Conservation (phyloP, 1,139 yeast genomes). For the Protomyces gravidus region DNA sequence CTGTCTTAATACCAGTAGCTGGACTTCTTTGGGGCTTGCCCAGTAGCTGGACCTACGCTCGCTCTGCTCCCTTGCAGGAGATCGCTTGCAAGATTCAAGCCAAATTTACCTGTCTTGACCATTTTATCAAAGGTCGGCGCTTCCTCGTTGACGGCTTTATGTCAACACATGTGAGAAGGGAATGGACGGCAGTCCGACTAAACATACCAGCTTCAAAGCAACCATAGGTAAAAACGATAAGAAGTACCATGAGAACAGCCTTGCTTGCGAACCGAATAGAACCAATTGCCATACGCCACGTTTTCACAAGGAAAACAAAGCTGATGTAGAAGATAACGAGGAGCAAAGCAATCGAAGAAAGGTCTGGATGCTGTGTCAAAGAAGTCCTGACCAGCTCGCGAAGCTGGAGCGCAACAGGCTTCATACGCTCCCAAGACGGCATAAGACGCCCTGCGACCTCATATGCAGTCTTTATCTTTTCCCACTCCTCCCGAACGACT, state of each 20-base stretch:
- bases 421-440: neutral
- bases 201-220: slow-evolving; percentile 1
- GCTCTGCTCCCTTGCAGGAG: no score
- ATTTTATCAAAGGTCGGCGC: neutral
- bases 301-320: slow-evolving; percentile 11
- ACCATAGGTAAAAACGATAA: slow-evolving; percentile 7
- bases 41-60: no score
- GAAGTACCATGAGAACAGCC: neutral
- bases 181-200: no score
- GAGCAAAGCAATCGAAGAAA: slow-evolving; percentile 12
- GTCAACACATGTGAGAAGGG: neutral
- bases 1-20: no score
- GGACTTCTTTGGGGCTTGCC: no score
- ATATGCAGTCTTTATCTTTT: neutral
- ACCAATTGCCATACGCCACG: slow-evolving; percentile 18
- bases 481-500: neutral
- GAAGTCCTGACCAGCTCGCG: neutral
- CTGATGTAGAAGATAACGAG: slow-evolving; percentile 20
- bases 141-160: neutral
- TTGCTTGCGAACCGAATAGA: slow-evolving; percentile 12
- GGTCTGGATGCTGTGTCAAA: slow-evolving; percentile 11
- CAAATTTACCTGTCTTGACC: neutral
- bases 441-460: neutral
- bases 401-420: neutral
- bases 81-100: neutral